Evolutionary conservation across 345 rosid genomes (phyloP).

Genomic region (Eucalyptus lansdowneana): DNA sequence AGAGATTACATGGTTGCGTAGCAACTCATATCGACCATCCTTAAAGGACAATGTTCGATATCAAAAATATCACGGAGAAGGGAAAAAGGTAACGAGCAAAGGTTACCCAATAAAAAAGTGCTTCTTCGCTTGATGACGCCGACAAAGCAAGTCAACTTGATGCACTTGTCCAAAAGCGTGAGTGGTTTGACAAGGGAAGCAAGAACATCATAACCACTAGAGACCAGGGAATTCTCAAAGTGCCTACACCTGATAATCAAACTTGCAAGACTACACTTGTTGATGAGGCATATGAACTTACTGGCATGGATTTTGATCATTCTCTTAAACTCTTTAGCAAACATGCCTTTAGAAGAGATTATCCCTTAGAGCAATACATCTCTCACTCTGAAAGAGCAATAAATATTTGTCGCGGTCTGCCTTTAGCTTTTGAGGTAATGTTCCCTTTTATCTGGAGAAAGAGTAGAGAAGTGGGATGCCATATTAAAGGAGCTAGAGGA

Average conservation of each 20-base stretch:
- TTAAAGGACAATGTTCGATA: neutral
- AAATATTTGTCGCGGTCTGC: neutral
- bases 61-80: neutral
- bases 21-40: neutral
- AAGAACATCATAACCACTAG: neutral
- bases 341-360: neutral
- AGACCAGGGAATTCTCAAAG: neutral
- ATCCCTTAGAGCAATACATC: neutral
- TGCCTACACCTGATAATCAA: neutral
- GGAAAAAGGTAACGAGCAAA: neutral
- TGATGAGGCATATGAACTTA: neutral
- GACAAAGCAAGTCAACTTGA: neutral
- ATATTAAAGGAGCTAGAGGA: too few relatives aligned
- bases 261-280: neutral
- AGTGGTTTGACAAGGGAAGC: neutral
- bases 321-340: neutral
- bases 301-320: neutral
- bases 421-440: neutral
- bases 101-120: neutral
- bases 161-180: neutral
- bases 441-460: neutral
- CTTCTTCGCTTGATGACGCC: neutral
- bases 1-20: neutral
- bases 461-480: too few relatives aligned
- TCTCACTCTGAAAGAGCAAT: neutral